Conservation (phyloP, 257 asterid species). For the Catharanthus roseus region DNA sequence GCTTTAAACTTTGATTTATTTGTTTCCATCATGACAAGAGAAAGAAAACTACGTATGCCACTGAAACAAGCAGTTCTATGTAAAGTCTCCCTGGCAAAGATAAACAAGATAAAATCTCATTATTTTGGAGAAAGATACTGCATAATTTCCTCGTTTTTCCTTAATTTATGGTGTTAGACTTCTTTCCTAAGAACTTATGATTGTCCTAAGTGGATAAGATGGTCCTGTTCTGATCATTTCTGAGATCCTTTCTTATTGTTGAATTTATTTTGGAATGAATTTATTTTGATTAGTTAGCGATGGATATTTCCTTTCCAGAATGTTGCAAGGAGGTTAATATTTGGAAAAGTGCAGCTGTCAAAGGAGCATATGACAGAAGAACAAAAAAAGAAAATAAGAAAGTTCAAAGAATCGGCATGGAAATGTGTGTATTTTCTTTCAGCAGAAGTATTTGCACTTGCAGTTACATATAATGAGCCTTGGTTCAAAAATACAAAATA, state of each 20-base stretch:
- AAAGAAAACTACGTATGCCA: not conserved
- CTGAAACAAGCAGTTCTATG: not conserved
- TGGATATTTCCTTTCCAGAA: conserved; percentile 49
- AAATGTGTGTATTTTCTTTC: conserved; percentile 84
- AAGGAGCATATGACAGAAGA: conserved; percentile 44
- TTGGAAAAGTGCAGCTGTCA: conserved; percentile 54
- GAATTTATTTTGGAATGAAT: not conserved
- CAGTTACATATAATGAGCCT: conserved; percentile 81
- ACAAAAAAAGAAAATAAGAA: conserved; percentile 57
- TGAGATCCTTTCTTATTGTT: not conserved
- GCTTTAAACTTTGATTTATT: not conserved
- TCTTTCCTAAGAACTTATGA: not conserved
- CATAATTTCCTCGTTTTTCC: not conserved
- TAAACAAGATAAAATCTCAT: too few species aligned
- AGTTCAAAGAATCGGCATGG: conserved; percentile 99
- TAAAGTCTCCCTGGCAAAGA: not conserved
- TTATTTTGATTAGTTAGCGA: conserved; percentile 12
- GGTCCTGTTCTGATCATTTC: not conserved
- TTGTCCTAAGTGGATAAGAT: not conserved
- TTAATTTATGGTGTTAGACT: not conserved
- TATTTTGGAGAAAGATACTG: too few species aligned
- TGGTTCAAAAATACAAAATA: conserved; percentile 70
- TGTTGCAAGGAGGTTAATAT: conserved; percentile 60
- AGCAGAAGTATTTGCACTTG: conserved; percentile 74
- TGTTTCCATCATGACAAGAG: not conserved